phyloP scores from a whole-genome alignment of 75 land plant genomes.

The Sequoia sempervirens region DNA sequence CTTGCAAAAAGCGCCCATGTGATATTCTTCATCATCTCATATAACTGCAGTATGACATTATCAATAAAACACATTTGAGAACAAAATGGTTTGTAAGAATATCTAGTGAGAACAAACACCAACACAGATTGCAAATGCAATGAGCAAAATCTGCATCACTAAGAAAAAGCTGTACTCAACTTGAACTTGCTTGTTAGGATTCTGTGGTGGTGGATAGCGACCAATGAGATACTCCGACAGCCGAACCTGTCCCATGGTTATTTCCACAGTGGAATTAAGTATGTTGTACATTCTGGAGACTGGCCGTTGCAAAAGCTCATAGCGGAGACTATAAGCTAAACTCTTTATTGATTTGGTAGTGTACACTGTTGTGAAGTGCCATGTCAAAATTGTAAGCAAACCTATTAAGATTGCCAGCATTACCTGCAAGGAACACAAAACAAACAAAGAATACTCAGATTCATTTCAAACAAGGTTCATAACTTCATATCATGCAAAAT shows the following conservation, averaged over 20 bases:
- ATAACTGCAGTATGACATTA: constrained; percentile 35
- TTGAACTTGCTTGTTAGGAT: neutral
- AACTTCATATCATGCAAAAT: neutral
- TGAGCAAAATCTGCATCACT: neutral
- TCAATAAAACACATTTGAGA: constrained; percentile 3
- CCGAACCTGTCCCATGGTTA: constrained; percentile 63
- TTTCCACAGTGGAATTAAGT: constrained; percentile 64
- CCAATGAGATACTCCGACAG: constrained; percentile 62
- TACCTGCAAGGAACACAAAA: constrained; percentile 33
- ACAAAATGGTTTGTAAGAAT: neutral
- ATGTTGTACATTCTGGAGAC: constrained; percentile 70
- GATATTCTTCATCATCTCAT: constrained; percentile 60
- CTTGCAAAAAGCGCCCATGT: constrained; percentile 81
- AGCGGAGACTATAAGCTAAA: constrained; percentile 66
- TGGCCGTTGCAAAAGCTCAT: constrained; percentile 74
- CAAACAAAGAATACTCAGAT: neutral
- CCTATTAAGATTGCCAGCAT: constrained; percentile 82
- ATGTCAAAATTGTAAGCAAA: constrained; percentile 70
- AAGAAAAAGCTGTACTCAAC: constrained; percentile 7
- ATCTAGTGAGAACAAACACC: neutral
- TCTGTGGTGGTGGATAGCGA: constrained; percentile 28
- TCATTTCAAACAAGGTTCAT: neutral
- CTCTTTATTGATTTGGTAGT: constrained; percentile 64
- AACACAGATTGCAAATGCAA: neutral
- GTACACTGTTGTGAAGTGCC: constrained; percentile 75